Evolutionary conservation across 495 filamentous ascomycete species (phyloP).

Genomic region (Podospora bellae-mahoneyi): DNA sequence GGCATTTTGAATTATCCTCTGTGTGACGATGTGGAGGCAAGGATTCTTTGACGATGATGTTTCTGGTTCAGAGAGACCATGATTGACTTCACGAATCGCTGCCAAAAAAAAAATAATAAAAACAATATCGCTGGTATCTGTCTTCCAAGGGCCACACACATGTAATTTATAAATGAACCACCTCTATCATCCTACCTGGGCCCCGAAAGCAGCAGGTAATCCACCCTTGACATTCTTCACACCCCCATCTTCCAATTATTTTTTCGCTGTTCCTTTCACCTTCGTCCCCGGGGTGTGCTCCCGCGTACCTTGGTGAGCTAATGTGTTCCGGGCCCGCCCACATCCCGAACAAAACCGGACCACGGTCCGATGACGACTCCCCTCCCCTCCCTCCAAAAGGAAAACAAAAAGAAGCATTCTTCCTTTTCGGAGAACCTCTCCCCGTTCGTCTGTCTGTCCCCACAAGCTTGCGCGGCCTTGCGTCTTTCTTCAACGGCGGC

Average conservation of each 20-base stretch:
- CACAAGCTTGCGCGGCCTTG: not conserved
- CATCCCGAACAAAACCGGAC: not conserved
- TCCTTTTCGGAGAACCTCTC: not conserved
- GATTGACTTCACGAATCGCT: too few relatives aligned
- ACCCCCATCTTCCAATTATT: too few relatives aligned
- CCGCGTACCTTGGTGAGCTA: not conserved
- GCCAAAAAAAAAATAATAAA: too few relatives aligned
- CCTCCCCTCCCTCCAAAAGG: not conserved
- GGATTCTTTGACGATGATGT: not conserved
- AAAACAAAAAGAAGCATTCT: not conserved
- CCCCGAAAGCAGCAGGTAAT: too few relatives aligned
- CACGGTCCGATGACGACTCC: not conserved
- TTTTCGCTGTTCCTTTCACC: too few relatives aligned
- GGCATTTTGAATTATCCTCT: not conserved
- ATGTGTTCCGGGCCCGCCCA: not conserved
- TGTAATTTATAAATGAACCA: too few relatives aligned
- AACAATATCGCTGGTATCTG: too few relatives aligned
- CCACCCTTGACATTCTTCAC: too few relatives aligned
- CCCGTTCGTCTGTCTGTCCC: not conserved
- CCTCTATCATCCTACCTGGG: too few relatives aligned
- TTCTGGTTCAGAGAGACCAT: not conserved
- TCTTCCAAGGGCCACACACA: too few relatives aligned
- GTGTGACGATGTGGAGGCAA: too few relatives aligned
- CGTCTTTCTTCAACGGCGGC: too few relatives aligned
- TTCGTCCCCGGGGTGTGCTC: not conserved